Evolutionary conservation across 2,329 filamentous ascomycete genomes (phyloP).

Genomic region (Huntiella bhutanensis): DNA sequence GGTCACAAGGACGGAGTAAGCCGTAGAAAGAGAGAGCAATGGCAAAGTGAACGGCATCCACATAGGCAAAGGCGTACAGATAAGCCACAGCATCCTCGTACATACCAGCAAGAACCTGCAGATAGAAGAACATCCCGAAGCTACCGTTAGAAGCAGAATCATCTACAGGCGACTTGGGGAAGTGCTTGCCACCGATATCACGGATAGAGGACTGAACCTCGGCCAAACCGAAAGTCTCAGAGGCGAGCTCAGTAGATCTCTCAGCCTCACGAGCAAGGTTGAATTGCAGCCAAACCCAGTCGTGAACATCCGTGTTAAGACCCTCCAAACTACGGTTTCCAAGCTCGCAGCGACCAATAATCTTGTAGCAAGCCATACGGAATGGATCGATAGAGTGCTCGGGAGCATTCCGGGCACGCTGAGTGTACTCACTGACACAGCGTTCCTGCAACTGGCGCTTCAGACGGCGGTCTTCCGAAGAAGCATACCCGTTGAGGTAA

Average conservation of each 20-base stretch:
- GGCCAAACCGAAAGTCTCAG: constrained; percentile 43
- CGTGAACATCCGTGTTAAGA: constrained; percentile 44
- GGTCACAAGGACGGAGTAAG: constrained; percentile 70
- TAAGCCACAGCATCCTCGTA: constrained; percentile 89
- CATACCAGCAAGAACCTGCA: constrained; percentile 77
- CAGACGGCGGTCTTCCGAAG: constrained; percentile 56
- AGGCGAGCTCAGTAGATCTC: constrained; percentile 42
- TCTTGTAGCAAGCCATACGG: constrained; percentile 93
- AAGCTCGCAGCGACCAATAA: constrained; percentile 64
- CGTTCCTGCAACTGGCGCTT: constrained; percentile 64
- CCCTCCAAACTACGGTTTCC: constrained; percentile 44
- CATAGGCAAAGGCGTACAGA: constrained; percentile 76
- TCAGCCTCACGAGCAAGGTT: constrained; percentile 49
- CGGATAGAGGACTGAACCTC: constrained; percentile 62
- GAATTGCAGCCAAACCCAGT: constrained; percentile 57
- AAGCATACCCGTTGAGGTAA: constrained; percentile 72
- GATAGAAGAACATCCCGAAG: constrained; percentile 82
- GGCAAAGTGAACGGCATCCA: constrained; percentile 88
- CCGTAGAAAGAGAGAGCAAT: constrained; percentile 81
- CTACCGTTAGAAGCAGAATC: constrained; percentile 40
- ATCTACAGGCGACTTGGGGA: constrained; percentile 62
- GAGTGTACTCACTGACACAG: constrained; percentile 77
- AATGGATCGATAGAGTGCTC: constrained; percentile 85
- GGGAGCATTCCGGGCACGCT: constrained; percentile 64
- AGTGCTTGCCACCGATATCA: constrained; percentile 83